Evolutionary conservation across 768 basidiomycete genomes (phyloP).

Genomic region (Rhizopogon vulgaris): DNA sequence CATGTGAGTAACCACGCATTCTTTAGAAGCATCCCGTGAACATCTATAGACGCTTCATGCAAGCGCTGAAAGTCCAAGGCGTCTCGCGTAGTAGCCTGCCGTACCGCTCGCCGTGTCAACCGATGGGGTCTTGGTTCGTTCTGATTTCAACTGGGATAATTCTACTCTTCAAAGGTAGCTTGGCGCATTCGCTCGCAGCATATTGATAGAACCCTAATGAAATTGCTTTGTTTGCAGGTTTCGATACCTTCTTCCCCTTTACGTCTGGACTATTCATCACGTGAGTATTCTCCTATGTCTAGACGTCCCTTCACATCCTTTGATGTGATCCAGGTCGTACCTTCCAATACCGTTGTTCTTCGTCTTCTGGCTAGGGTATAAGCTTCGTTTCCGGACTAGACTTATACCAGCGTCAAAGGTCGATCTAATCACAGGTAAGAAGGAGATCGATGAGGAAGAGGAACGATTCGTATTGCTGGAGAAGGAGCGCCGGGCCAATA

Average conservation of each 20-base stretch:
- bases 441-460: conserved; percentile 60
- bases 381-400: conserved; percentile 27
- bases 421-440: conserved; percentile 55
- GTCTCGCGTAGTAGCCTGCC: conserved; percentile 39
- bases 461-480: conserved; percentile 32
- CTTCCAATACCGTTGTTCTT: conserved; percentile 30
- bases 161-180: conserved; percentile 53
- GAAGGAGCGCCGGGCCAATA: conserved; percentile 11
- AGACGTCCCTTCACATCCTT: neutral
- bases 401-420: conserved; percentile 40
- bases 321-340: conserved; percentile 11
- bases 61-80: conserved; percentile 39
- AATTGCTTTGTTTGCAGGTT: conserved; percentile 18
- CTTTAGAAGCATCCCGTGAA: conserved; percentile 9
- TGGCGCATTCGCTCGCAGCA: conserved; percentile 36
- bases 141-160: conserved; percentile 47
- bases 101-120: conserved; percentile 56
- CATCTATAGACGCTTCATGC: conserved; percentile 39
- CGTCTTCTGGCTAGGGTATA: conserved; percentile 31
- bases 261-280: conserved; percentile 55
- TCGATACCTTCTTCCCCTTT: conserved; percentile 39
- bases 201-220: conserved; percentile 35
- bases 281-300: conserved; percentile 24
- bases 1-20: conserved; percentile 36
- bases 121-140: conserved; percentile 58